These are phyloP conservation scores for Haplosporangium sp. DNA, from an alignment of 371 early-diverging fungal genomes.

Conservation along the genomic window DNA sequence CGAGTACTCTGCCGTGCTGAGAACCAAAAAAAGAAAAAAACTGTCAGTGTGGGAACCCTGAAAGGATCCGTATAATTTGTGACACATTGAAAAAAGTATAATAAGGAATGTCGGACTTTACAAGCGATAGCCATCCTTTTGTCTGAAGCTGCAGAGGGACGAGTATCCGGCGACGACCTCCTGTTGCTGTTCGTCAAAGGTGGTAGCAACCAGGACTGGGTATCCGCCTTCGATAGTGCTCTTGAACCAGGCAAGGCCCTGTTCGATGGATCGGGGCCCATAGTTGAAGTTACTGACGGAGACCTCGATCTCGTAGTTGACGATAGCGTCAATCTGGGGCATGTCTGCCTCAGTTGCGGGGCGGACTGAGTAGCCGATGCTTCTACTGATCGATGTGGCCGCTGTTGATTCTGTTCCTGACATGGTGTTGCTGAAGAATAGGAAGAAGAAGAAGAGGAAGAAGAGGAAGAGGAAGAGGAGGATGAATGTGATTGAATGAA, in stretches of 20 bases:
- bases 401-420: not conserved
- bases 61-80: too few species aligned
- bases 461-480: not conserved
- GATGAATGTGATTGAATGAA: not conserved
- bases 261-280: slow-evolving; percentile 28
- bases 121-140: slow-evolving; percentile 52
- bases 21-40: not conserved
- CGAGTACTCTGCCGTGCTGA: slow-evolving; percentile 48
- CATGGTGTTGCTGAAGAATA: not conserved
- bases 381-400: not conserved
- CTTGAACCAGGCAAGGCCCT: slow-evolving; percentile 33
- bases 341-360: slow-evolving; percentile 35
- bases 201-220: slow-evolving; percentile 37
- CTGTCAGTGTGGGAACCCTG: too few species aligned
- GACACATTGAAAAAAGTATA: too few species aligned
- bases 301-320: slow-evolving; percentile 38
- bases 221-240: slow-evolving; percentile 34
- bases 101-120: not conserved
- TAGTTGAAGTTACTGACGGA: slow-evolving; percentile 54
- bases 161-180: slow-evolving; percentile 38
- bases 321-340: slow-evolving; percentile 34
- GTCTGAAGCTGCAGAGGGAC: slow-evolving; percentile 36
- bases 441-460: not conserved
- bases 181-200: slow-evolving; percentile 8
- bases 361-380: slow-evolving; percentile 26